These are phyloP conservation scores for Psidium guajava DNA, from an alignment of 345 rosid genomes.

Conservation along the genomic window DNA sequence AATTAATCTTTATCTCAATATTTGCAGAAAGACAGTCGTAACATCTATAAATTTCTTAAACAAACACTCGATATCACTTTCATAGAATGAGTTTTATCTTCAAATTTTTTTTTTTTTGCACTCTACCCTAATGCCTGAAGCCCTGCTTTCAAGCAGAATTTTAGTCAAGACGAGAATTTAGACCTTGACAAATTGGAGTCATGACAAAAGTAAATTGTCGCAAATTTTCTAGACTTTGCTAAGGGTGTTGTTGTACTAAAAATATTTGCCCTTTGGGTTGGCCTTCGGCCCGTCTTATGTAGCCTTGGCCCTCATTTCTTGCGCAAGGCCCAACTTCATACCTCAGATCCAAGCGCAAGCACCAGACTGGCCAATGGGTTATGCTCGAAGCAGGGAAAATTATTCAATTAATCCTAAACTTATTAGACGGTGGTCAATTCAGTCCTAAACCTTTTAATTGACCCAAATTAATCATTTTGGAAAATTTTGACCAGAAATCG, in stretches of 20 bases:
- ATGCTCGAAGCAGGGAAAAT: neutral
- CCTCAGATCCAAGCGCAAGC: neutral
- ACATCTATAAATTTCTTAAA: rapidly evolving
- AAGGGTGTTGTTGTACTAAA: rapidly evolving
- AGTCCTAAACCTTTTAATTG: too few species aligned
- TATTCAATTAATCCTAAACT: too few species aligned
- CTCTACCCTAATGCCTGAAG: neutral
- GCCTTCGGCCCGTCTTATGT: neutral
- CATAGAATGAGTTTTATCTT: neutral
- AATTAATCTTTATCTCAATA: neutral
- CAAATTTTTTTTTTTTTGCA: neutral
- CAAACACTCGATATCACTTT: rapidly evolving
- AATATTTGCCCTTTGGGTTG: neutral
- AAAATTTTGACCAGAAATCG: too few species aligned
- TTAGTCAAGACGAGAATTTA: neutral
- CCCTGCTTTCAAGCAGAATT: neutral
- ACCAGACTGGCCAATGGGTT: neutral
- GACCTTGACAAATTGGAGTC: neutral
- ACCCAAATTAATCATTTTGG: too few species aligned
- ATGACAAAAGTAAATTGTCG: neutral
- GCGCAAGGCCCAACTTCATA: neutral
- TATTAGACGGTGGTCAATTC: too few species aligned
- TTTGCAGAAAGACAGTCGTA: neutral
- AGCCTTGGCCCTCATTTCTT: neutral
- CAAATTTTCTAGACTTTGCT: neutral